Conservation (phyloP, 1,139 yeast genomes). For the Pichia sp. region DNA sequence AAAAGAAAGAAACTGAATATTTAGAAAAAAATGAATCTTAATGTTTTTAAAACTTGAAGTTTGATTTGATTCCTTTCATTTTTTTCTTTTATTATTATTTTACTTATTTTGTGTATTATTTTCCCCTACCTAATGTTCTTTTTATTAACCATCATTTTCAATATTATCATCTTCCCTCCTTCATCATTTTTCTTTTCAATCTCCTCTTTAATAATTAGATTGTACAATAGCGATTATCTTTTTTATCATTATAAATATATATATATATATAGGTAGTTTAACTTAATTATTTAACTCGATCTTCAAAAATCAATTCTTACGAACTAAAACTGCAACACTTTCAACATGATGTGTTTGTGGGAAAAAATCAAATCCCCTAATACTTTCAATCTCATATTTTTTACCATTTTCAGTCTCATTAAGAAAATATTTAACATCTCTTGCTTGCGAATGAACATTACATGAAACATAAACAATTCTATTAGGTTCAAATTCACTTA, state of each 20-base stretch:
- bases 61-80: too few relatives aligned
- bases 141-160: too few relatives aligned
- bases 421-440: conserved; percentile 82
- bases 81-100: conserved; percentile 2
- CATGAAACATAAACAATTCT: conserved; percentile 90
- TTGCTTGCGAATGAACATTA: conserved; percentile 95
- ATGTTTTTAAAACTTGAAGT: not conserved
- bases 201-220: conserved; percentile 1
- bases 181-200: not conserved
- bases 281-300: not conserved
- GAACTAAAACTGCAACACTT: conserved; percentile 73
- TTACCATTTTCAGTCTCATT: conserved; percentile 58
- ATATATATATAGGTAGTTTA: too few relatives aligned
- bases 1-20: conserved; percentile 36
- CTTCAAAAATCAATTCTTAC: too few relatives aligned
- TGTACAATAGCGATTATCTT: conserved; percentile 10
- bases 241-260: too few relatives aligned
- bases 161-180: conserved; percentile 1
- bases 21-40: conserved; percentile 13
- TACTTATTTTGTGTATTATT: too few relatives aligned
- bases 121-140: too few relatives aligned
- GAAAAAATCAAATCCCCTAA: conserved; percentile 93
- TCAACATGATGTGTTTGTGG: conserved; percentile 99
- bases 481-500: conserved; percentile 76
- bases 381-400: conserved; percentile 65